Base-by-base conservation (phyloP, 1,284 basidiomycete genomes). In the Wolfiporia cocos region DNA sequence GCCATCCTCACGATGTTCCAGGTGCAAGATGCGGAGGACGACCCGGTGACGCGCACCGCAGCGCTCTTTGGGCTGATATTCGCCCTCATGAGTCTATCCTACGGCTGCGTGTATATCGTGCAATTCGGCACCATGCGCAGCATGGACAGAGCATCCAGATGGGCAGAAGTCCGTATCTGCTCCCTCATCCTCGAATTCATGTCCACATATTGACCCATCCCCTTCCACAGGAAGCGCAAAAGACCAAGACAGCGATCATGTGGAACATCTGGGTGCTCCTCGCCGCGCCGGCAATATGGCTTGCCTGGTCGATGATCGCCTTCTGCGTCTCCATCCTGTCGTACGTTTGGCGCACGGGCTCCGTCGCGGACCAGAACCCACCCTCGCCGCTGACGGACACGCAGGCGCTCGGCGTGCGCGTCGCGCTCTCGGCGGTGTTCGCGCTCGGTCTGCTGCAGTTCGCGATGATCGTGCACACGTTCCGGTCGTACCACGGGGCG, bases 251-350 rank as follows among this genome's bases (percentile, higher is more conserved):
- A 0, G 62, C 71, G 7, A 76, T 88, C 18, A 70, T 75, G 59
- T 89, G 86, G 86, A 89, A 88, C 49, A 81, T 86, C 11, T 89
- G 86, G 86, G 80, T 87, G 1, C 54, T 89, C 7, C 65, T 89
- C 12, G 76, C 82, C 1, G 79, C 85, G 64, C 86, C 86, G 0
- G 78, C 73, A 0, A 65, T 87, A 12, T 89, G 82, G 78, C 73
- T 89, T 48, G 72, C 82, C 14, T 89, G 85, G 83, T 78, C 83
- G 0, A 81, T 88, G 72, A 65, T 85, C 14, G 67, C 78, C 37
- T 88, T 88, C 61, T 62, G 82, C 48, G 59, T 70, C 3, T 67
- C 81, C n/a, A 82, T 88, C 49, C 65, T 86, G 15, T 70, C 77
- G 3, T 88, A 76, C 51, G 76, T 86, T 31, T 88, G 85, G 85